Percentiles rank a stretch among this genome's conserved stretches.
Evolutionary conservation across 345 rosid genomes (phyloP).

Genomic region (Anastatica hierochuntica): DNA sequence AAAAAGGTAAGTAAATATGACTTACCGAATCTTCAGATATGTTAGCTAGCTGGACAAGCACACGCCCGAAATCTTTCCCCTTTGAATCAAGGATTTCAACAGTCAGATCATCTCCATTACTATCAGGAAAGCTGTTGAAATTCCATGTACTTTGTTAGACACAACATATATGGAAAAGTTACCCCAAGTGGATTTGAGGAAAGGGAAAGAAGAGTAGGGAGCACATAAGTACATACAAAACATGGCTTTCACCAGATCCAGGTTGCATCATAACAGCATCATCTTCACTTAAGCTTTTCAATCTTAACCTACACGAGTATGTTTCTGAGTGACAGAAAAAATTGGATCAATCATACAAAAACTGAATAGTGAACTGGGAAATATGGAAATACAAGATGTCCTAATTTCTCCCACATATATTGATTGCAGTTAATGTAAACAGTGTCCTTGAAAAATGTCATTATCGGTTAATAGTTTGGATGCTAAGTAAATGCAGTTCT

Average conservation of each 20-base stretch:
- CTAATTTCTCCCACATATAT: background rate
- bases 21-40: slow-evolving; percentile 67
- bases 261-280: slow-evolving; percentile 76
- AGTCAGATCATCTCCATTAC: slow-evolving; percentile 85
- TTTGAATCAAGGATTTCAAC: slow-evolving; percentile 82
- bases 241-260: slow-evolving; percentile 89
- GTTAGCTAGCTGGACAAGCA: slow-evolving; percentile 75
- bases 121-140: slow-evolving; percentile 84
- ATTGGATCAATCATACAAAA: background rate
- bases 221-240: slow-evolving; percentile 64
- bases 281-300: slow-evolving; percentile 81
- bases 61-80: slow-evolving; percentile 84
- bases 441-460: too few species aligned
- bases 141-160: slow-evolving; percentile 18
- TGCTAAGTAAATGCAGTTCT: background rate
- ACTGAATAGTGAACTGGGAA: background rate
- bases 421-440: too few species aligned
- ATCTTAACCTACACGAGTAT: slow-evolving; percentile 59
- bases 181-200: background rate
- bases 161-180: slow-evolving; percentile 7
- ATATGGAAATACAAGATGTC: background rate
- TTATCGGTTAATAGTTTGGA: too few species aligned
- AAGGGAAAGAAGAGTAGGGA: slow-evolving; percentile 8
- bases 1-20: slow-evolving; percentile 1
- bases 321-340: slow-evolving; percentile 42